These are phyloP conservation scores for Phytopythium litorale DNA, from an alignment of 352 stramenopile species.

Conservation along the genomic window DNA sequence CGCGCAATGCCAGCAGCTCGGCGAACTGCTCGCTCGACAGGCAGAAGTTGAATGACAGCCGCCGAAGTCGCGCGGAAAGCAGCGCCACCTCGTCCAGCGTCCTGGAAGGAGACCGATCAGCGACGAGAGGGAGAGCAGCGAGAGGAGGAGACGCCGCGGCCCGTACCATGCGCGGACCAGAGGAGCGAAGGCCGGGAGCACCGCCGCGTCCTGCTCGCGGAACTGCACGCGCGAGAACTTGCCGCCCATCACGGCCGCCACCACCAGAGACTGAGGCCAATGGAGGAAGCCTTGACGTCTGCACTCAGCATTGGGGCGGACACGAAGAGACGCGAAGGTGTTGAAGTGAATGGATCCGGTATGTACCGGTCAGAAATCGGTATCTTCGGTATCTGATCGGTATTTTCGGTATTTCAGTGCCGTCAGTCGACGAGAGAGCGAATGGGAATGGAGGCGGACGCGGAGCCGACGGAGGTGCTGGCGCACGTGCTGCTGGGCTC, in stretches of 20 bases:
- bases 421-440: too few relatives aligned
- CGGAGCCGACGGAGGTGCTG: slow-evolving; percentile 52
- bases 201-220: slow-evolving; percentile 58
- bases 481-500: slow-evolving; percentile 74
- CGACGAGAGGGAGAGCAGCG: neutral
- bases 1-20: slow-evolving; percentile 54
- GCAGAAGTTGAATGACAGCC: slow-evolving; percentile 76
- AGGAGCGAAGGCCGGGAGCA: slow-evolving; percentile 55
- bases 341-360: slow-evolving; percentile 1
- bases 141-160: neutral
- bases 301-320: neutral
- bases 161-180: slow-evolving; percentile 62
- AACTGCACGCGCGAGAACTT: slow-evolving; percentile 77
- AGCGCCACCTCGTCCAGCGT: slow-evolving; percentile 50
- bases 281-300: neutral
- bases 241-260: slow-evolving; percentile 42
- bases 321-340: neutral
- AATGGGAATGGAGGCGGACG: slow-evolving; percentile 19
- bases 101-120: slow-evolving; percentile 13
- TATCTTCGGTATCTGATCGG: too few relatives aligned
- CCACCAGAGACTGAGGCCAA: neutral
- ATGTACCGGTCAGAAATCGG: too few relatives aligned
- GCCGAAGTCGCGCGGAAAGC: slow-evolving; percentile 47
- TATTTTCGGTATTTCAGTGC: too few relatives aligned
- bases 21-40: slow-evolving; percentile 59